A percentile compares a stretch with the other conserved stretches of the same genome.
Evolutionary conservation across 2,329 filamentous ascomycete species (phyloP).

Genomic region (Capronia epimyces): DNA sequence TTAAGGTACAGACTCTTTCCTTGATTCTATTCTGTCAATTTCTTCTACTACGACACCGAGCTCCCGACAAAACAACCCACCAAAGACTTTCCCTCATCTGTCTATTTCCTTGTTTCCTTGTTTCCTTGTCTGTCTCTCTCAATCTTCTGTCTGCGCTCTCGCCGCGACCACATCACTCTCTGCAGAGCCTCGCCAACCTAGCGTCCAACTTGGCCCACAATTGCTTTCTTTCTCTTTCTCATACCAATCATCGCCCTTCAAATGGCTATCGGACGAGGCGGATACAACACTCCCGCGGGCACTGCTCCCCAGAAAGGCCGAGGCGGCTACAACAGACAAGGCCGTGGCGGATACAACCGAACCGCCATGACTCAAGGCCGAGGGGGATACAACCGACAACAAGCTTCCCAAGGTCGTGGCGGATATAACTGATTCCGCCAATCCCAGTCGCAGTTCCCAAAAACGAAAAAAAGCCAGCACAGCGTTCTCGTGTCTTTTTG

Average conservation of each 20-base stretch:
- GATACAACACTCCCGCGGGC: constrained; percentile 31
- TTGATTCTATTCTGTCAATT: too few relatives aligned
- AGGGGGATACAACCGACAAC: constrained; percentile 35
- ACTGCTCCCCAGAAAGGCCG: constrained; percentile 32
- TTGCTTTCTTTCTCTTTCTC: not conserved
- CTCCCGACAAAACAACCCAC: not conserved
- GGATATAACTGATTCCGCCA: constrained; percentile 33
- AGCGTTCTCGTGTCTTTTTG: not conserved
- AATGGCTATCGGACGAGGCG: constrained; percentile 31
- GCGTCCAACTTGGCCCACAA: not conserved
- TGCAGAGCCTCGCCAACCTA: constrained; percentile 16
- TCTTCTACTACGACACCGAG: too few relatives aligned
- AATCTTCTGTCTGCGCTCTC: constrained; percentile 20
- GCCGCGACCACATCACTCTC: constrained; percentile 1
- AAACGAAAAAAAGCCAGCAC: too few relatives aligned
- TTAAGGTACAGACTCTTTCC: too few relatives aligned
- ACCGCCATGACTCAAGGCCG: constrained; percentile 12
- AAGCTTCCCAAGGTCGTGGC: constrained; percentile 26
- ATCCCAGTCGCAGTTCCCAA: too few relatives aligned
- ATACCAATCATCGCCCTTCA: constrained; percentile 11
- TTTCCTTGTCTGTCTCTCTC: not conserved
- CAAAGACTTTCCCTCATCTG: constrained; percentile 1
- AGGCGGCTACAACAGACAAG: constrained; percentile 36
- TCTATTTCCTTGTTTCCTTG: constrained; percentile 19
- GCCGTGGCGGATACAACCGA: constrained; percentile 27